Conservation (phyloP, 768 basidiomycete genomes). For the Gautieria morchelliformis region DNA sequence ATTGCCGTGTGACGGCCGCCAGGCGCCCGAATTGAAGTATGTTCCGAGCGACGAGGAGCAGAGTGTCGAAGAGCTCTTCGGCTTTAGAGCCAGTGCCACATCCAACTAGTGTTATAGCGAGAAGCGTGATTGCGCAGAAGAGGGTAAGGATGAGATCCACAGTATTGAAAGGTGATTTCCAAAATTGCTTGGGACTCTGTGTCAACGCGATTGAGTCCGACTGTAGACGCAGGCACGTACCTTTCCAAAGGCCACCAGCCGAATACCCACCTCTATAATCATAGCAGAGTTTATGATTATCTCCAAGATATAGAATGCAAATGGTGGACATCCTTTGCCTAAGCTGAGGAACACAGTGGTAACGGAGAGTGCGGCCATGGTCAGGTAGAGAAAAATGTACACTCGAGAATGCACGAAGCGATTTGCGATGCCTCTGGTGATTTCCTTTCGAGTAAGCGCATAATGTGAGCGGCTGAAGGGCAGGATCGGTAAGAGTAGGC, state of each 20-base stretch:
- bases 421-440: conserved; percentile 78
- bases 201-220: background rate
- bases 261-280: conserved; percentile 88
- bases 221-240: conserved; percentile 38
- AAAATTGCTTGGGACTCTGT: conserved; percentile 67
- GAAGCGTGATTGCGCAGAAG: conserved; percentile 83
- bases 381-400: conserved; percentile 83
- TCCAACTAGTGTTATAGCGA: conserved; percentile 81
- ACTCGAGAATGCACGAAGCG: conserved; percentile 81
- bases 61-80: conserved; percentile 89
- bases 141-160: conserved; percentile 81
- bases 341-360: conserved; percentile 80
- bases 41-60: conserved; percentile 87
- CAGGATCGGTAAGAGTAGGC: conserved; percentile 1
- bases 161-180: conserved; percentile 88
- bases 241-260: conserved; percentile 87
- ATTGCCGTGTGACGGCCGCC: conserved; percentile 92
- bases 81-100: conserved; percentile 78
- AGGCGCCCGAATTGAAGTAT: conserved; percentile 87
- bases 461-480: conserved; percentile 58
- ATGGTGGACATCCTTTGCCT: conserved; percentile 73
- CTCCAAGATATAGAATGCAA: conserved; percentile 86
- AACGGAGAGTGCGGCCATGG: conserved; percentile 79
- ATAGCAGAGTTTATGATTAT: conserved; percentile 82
- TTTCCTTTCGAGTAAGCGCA: conserved; percentile 73